A percentile compares a stretch with the other conserved stretches of the same genome.
These are phyloP conservation scores for Fusarium guadeloupense DNA, from an alignment of 2,329 filamentous ascomycete genomes.

Conservation along the genomic window DNA sequence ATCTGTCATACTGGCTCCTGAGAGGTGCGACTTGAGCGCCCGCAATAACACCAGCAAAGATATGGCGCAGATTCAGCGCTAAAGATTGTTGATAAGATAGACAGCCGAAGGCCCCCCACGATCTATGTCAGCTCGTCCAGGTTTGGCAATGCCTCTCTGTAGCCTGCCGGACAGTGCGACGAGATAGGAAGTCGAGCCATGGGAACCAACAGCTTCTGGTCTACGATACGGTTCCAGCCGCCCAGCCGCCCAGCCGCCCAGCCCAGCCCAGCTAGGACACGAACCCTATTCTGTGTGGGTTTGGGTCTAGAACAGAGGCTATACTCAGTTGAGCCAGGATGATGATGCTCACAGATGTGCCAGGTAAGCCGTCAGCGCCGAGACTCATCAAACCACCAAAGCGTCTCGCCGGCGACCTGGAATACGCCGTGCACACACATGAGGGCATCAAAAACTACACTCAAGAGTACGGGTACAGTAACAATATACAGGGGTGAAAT, in stretches of 20 bases:
- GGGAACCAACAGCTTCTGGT: constrained; percentile 16
- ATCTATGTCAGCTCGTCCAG: constrained; percentile 28
- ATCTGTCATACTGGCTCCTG: constrained; percentile 4
- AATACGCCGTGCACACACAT: constrained; percentile 8
- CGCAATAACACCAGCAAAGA: constrained; percentile 33
- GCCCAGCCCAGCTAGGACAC: constrained; percentile 20
- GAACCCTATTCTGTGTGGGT: constrained; percentile 25
- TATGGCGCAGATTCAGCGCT: constrained; percentile 26
- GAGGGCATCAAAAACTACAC: constrained; percentile 26
- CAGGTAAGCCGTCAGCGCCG: constrained; percentile 8
- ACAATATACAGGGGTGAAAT: constrained; percentile 15
- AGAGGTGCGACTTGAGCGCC: constrained; percentile 29
- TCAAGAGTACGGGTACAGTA: constrained; percentile 1
- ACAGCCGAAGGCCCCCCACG: constrained; percentile 37
- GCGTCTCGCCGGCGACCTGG: constrained; percentile 7
- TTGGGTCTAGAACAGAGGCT: constrained; percentile 29
- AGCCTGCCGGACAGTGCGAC: constrained; percentile 32
- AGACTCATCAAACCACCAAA: constrained; percentile 1
- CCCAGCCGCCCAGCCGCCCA: constrained; percentile 22
- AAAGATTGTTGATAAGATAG: constrained; percentile 33
- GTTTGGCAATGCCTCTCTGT: constrained; percentile 21
- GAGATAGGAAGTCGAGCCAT: constrained; percentile 35
- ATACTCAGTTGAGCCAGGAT: constrained; percentile 8
- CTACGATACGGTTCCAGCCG: constrained; percentile 29
- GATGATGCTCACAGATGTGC: constrained; percentile 4